Conservation (phyloP, 768 basidiomycete genomes). For the Termitomyces sp. region DNA sequence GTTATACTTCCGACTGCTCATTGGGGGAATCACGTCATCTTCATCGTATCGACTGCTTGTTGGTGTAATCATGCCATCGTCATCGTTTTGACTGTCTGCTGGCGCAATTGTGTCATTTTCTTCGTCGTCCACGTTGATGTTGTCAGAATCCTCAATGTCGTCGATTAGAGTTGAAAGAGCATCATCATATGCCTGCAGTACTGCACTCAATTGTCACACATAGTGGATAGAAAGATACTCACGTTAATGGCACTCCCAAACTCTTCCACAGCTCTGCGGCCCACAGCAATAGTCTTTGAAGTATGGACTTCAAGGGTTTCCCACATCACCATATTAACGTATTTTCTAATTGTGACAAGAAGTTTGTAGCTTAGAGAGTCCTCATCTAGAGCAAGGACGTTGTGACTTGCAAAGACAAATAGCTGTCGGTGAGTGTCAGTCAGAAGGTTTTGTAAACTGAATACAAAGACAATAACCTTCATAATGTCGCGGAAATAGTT, state of each 20-base stretch:
- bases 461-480: neutral
- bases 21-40: no score
- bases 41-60: no score
- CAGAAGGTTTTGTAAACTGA: no score
- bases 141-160: no score
- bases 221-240: neutral
- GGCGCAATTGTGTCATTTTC: no score
- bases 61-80: no score
- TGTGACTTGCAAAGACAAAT: no score
- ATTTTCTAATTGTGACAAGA: conserved; percentile 24
- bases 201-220: neutral
- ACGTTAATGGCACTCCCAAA: conserved; percentile 26
- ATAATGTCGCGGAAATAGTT: neutral
- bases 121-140: no score
- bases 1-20: conserved; percentile 12
- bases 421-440: no score
- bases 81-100: no score
- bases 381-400: neutral
- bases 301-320: conserved; percentile 31
- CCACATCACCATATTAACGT: conserved; percentile 29
- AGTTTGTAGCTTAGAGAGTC: conserved; percentile 24
- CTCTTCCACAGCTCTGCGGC: conserved; percentile 17
- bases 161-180: neutral
- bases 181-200: conserved; percentile 1
- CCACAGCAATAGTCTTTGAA: conserved; percentile 26